phyloP scores from a whole-genome alignment of 768 basidiomycete genomes.

The Sarcodon sp. region DNA sequence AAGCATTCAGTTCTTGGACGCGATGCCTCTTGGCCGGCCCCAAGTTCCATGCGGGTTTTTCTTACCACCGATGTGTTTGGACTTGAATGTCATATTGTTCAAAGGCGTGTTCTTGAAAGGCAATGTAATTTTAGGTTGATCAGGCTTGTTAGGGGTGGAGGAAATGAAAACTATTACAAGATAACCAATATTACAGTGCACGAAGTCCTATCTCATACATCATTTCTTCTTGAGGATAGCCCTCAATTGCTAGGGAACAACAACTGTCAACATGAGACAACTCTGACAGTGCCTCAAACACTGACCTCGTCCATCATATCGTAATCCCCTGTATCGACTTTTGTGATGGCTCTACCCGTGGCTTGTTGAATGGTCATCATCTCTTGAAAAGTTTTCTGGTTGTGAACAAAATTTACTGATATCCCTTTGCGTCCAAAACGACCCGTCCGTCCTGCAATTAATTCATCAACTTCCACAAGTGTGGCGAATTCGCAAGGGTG shows the following conservation, averaged over 20 bases:
- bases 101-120: too few species aligned
- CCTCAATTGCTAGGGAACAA: background rate
- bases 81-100: too few species aligned
- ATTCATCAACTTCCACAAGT: background rate
- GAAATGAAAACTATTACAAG: too few species aligned
- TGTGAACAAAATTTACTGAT: conserved; percentile 95
- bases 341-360: conserved; percentile 65
- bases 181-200: too few species aligned
- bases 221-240: background rate
- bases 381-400: conserved; percentile 75
- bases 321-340: conserved; percentile 81
- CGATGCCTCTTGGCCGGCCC: too few species aligned
- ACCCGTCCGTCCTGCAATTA: conserved; percentile 75
- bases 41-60: too few species aligned
- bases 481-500: background rate
- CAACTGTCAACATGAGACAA: background rate
- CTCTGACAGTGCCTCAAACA: conserved; percentile 4
- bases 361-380: conserved; percentile 83
- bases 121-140: too few species aligned
- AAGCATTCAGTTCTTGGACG: too few species aligned
- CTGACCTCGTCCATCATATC: conserved; percentile 90
- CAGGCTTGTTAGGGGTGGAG: too few species aligned
- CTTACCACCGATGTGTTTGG: too few species aligned
- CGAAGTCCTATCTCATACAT: background rate
- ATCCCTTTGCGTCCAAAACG: conserved; percentile 96